A percentile compares a stretch with the other conserved stretches of the same genome.
These are phyloP conservation scores for Solanum medicagineum DNA, from an alignment of 257 asterid genomes.

Conservation along the genomic window DNA sequence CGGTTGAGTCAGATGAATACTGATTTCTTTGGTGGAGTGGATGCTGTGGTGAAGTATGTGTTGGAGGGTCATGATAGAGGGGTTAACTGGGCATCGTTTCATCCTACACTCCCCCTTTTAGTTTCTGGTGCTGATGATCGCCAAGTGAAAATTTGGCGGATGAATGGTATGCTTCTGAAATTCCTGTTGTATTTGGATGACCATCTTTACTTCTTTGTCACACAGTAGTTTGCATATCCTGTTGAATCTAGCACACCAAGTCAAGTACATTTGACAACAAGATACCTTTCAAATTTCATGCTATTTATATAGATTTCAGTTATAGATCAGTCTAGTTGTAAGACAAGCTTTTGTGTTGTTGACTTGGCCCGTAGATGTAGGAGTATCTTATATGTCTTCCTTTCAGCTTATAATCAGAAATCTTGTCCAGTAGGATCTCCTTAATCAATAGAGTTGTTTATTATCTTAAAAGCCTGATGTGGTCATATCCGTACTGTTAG, in stretches of 20 bases:
- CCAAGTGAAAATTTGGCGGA: slow-evolving; percentile 95
- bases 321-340: background rate
- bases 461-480: background rate
- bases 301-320: background rate
- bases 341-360: background rate
- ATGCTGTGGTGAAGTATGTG: slow-evolving; percentile 98
- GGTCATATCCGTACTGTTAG: background rate
- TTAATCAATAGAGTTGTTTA: background rate
- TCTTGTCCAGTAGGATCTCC: background rate
- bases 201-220: background rate
- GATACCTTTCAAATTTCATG: background rate
- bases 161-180: slow-evolving; percentile 57
- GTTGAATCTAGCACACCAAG: background rate
- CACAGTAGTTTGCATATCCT: background rate
- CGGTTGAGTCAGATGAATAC: slow-evolving; percentile 85
- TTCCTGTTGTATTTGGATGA: background rate
- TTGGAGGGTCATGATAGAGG: slow-evolving; percentile 98
- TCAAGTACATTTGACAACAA: background rate
- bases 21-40: slow-evolving; percentile 96
- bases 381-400: background rate
- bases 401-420: background rate
- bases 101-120: slow-evolving; percentile 89
- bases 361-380: background rate
- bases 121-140: slow-evolving; percentile 99
- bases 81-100: slow-evolving; percentile 97